Evolutionary conservation across 495 filamentous ascomycete genomes (phyloP).

Genomic region (Elaphomyces granulatus): DNA sequence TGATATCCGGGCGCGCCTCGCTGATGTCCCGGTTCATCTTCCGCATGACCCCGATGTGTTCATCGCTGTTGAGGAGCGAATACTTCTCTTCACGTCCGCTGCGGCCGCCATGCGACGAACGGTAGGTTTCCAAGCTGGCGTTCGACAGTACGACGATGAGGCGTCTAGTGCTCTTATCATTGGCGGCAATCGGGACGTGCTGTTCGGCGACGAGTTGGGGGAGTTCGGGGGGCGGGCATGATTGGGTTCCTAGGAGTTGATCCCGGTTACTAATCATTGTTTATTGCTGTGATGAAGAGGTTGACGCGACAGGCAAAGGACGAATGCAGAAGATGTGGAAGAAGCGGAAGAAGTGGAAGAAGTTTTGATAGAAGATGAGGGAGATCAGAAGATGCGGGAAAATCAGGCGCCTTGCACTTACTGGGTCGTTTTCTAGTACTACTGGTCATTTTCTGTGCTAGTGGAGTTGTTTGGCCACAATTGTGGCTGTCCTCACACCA

Average conservation of each 20-base stretch:
- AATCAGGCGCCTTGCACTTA: no score
- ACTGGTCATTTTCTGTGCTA: no score
- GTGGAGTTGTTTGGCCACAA: no score
- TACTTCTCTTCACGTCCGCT: slow-evolving; percentile 81
- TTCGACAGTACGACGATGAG: slow-evolving; percentile 94
- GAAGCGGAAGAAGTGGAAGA: no score
- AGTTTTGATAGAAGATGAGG: no score
- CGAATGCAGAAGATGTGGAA: no score
- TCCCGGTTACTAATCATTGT: slow-evolving; percentile 11
- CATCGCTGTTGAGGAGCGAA: slow-evolving; percentile 91
- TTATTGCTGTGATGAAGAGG: no score
- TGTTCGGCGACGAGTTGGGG: slow-evolving; percentile 90
- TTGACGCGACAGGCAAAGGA: no score
- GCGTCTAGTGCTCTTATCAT: slow-evolving; percentile 77
- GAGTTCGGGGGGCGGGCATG: slow-evolving; percentile 77
- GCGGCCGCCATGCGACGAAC: slow-evolving; percentile 59
- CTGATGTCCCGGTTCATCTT: slow-evolving; percentile 99
- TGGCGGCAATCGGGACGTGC: slow-evolving; percentile 64
- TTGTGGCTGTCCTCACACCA: no score
- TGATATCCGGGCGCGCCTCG: slow-evolving; percentile 92
- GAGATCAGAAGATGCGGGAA: no score
- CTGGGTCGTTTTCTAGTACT: no score
- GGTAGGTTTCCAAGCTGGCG: slow-evolving; percentile 94
- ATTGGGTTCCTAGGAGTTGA: slow-evolving; percentile 58
- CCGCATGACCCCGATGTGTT: slow-evolving; percentile 96